Evolutionary conservation across 306 rosid genomes (phyloP).

Genomic region (Acacia acuminata): DNA sequence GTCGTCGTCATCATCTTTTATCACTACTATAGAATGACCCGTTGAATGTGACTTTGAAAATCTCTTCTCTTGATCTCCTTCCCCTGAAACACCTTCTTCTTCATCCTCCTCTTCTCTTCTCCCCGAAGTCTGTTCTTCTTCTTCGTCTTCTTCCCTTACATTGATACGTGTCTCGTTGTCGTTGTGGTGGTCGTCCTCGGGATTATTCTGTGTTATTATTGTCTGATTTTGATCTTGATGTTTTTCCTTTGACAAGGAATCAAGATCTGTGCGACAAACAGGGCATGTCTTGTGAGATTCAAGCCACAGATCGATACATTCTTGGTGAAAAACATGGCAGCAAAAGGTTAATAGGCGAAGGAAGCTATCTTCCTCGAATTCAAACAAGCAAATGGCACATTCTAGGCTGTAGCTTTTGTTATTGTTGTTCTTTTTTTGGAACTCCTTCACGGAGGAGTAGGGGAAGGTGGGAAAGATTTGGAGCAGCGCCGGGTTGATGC

Average conservation of each 20-base stretch:
- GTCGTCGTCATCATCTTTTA: conserved; percentile 17
- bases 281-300: conserved; percentile 76
- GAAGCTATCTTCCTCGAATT: conserved; percentile 59
- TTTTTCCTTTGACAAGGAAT: conserved; percentile 1
- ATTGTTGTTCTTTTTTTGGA: conserved; percentile 18
- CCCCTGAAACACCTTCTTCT: background rate
- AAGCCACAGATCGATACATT: conserved; percentile 84
- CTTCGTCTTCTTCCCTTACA: conserved; percentile 23
- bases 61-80: conserved; percentile 1
- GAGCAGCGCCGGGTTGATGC: conserved; percentile 55
- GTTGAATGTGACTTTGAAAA: conserved; percentile 67
- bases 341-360: conserved; percentile 63
- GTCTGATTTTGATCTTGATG: background rate
- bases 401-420: conserved; percentile 41
- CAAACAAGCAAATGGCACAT: conserved; percentile 70
- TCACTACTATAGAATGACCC: conserved; percentile 65
- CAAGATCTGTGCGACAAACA: conserved; percentile 67
- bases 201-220: background rate
- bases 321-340: conserved; percentile 74
- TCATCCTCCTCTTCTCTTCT: background rate
- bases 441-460: conserved; percentile 58
- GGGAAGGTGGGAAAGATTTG: conserved; percentile 58
- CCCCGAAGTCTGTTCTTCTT: background rate
- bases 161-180: conserved; percentile 42
- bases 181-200: background rate